Percentiles rank a stretch among this genome's conserved stretches.
Evolutionary conservation across 78 protist species (phyloP).

Genomic region (Dictyostelium capitatum): DNA sequence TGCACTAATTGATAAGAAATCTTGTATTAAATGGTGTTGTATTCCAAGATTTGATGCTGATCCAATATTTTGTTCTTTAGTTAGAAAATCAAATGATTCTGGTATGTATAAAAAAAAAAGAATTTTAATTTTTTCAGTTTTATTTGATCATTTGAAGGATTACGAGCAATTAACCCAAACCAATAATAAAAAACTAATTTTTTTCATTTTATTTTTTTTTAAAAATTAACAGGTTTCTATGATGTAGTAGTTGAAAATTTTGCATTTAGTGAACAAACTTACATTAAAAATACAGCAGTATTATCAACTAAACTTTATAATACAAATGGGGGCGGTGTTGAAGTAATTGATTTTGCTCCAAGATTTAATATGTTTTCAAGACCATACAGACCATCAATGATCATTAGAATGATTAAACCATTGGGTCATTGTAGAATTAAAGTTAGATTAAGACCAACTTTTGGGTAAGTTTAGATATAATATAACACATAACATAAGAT

Average conservation of each 20-base stretch:
- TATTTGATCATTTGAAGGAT: not conserved
- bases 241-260: slow-evolving; percentile 77
- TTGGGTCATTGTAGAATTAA: slow-evolving; percentile 76
- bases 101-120: not conserved
- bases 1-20: slow-evolving; percentile 75
- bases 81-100: slow-evolving; percentile 74
- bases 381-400: slow-evolving; percentile 78
- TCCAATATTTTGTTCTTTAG: slow-evolving; percentile 86
- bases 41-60: slow-evolving; percentile 88
- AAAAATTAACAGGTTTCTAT: slow-evolving; percentile 85
- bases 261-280: slow-evolving; percentile 78
- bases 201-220: not conserved
- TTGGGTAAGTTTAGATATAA: slow-evolving; percentile 48
- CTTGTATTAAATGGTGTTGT: slow-evolving; percentile 84
- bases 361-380: slow-evolving; percentile 79
- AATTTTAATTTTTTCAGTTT: too few species aligned
- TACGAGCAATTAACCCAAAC: too few species aligned
- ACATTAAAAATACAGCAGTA: slow-evolving; percentile 80
- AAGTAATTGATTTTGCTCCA: slow-evolving; percentile 84
- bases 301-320: slow-evolving; percentile 64
- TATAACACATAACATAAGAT: not conserved
- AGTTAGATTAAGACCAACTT: slow-evolving; percentile 83
- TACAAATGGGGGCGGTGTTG: slow-evolving; percentile 67
- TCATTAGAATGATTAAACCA: slow-evolving; percentile 71
- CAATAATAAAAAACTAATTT: not conserved